Percentiles rank a stretch among this genome's conserved stretches.
Evolutionary conservation across 2,329 filamentous ascomycete genomes (phyloP).

Genomic region (Pestalotiopsis sp.): DNA sequence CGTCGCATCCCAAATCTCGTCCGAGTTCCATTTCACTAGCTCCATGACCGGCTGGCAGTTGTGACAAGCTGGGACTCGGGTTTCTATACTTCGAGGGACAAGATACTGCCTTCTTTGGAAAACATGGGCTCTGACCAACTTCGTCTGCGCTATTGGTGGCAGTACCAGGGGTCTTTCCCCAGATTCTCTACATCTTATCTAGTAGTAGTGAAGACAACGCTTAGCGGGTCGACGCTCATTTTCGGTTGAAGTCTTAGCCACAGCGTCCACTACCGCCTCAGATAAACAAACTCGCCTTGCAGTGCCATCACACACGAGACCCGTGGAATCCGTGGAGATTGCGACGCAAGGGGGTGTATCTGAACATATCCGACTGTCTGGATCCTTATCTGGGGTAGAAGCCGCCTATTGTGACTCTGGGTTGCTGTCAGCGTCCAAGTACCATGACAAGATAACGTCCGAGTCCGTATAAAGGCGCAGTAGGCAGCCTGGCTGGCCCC

Average conservation of each 20-base stretch:
- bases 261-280: background rate
- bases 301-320: background rate
- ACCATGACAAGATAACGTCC: background rate
- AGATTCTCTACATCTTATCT: background rate
- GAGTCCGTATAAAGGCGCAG: background rate
- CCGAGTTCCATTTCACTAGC: background rate
- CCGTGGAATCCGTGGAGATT: background rate
- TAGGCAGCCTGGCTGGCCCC: background rate
- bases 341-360: background rate
- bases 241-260: background rate
- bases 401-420: background rate
- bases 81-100: background rate
- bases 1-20: background rate
- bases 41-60: background rate
- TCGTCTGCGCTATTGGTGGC: background rate
- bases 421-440: background rate
- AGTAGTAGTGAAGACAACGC: background rate
- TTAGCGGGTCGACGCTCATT: background rate
- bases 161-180: background rate
- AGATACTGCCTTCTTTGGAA: background rate
- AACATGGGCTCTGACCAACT: background rate
- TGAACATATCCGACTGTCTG: background rate
- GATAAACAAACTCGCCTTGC: background rate
- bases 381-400: background rate
- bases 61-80: background rate